Conservation (phyloP, 2,329 filamentous ascomycete genomes). For the Diaporthe batatas region DNA sequence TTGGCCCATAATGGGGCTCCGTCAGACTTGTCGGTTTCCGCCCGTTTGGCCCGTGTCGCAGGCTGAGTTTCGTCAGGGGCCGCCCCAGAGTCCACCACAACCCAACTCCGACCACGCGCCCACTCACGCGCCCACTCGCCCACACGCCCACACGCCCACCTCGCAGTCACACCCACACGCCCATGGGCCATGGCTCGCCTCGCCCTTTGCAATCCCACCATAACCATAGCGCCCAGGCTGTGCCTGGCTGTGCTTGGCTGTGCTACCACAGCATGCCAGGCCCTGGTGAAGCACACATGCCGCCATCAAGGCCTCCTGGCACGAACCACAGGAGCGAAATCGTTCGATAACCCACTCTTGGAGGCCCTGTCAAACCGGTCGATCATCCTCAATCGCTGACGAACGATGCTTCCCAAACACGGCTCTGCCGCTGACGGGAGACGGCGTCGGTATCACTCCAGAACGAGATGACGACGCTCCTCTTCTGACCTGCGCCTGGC, state of each 20-base stretch:
- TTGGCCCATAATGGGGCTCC: neutral
- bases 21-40: slow-evolving; percentile 32
- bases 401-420: slow-evolving; percentile 29
- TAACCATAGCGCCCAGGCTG: too few species aligned
- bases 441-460: slow-evolving; percentile 31
- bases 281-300: slow-evolving; percentile 26
- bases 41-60: slow-evolving; percentile 31
- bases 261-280: slow-evolving; percentile 21
- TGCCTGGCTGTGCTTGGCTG: neutral
- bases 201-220: slow-evolving; percentile 6
- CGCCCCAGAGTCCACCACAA: slow-evolving; percentile 11
- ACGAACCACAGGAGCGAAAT: slow-evolving; percentile 44
- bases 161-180: neutral
- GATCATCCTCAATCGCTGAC: slow-evolving; percentile 47
- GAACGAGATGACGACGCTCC: slow-evolving; percentile 26
- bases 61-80: slow-evolving; percentile 33
- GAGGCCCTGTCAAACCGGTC: slow-evolving; percentile 43
- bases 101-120: slow-evolving; percentile 2
- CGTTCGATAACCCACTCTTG: slow-evolving; percentile 53
- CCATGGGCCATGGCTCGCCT: slow-evolving; percentile 2
- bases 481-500: neutral
- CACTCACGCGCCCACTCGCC: neutral
- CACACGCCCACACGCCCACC: neutral
- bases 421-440: slow-evolving; percentile 31
- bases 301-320: slow-evolving; percentile 27